Percentiles rank a stretch among this genome's conserved stretches.
Conservation (phyloP, 2,329 filamentous ascomycete genomes). For the Torrubiellomyces zombiae region DNA sequence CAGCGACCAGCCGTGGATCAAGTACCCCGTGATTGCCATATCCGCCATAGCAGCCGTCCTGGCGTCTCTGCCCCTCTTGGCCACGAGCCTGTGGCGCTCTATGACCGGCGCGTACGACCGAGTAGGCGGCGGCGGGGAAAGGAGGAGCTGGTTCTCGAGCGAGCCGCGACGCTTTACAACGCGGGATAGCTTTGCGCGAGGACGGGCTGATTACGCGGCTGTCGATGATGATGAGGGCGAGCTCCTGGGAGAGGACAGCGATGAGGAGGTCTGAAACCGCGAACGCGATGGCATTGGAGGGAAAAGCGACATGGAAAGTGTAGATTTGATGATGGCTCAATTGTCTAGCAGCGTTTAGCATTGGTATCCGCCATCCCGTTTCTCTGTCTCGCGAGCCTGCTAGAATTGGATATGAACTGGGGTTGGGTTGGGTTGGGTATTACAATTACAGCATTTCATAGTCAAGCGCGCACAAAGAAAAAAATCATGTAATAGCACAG, state of each 20-base stretch:
- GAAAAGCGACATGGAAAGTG: constrained; percentile 1
- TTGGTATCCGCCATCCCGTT: too few species aligned
- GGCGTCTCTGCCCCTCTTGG: constrained; percentile 52
- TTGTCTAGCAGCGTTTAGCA: too few species aligned
- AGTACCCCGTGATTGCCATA: constrained; percentile 62
- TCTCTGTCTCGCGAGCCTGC: too few species aligned
- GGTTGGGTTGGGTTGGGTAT: too few species aligned
- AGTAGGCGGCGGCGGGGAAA: constrained; percentile 29
- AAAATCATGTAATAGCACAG: too few species aligned
- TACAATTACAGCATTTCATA: too few species aligned
- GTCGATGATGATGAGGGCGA: constrained; percentile 93
- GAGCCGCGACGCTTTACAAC: constrained; percentile 65
- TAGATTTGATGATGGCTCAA: too few species aligned
- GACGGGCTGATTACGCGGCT: constrained; percentile 70
- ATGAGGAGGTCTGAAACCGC: constrained; percentile 61
- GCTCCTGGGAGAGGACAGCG: constrained; percentile 80
- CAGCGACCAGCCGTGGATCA: constrained; percentile 59
- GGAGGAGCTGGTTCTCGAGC: constrained; percentile 33
- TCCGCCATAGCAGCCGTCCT: constrained; percentile 45
- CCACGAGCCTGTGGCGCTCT: constrained; percentile 55
- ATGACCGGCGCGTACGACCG: constrained; percentile 33
- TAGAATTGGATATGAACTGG: too few species aligned
- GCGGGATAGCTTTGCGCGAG: constrained; percentile 73
- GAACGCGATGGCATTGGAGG: background rate
- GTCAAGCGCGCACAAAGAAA: too few species aligned